phyloP scores from a whole-genome alignment of 2,329 filamentous ascomycete species.

The Zalaria sp. region DNA sequence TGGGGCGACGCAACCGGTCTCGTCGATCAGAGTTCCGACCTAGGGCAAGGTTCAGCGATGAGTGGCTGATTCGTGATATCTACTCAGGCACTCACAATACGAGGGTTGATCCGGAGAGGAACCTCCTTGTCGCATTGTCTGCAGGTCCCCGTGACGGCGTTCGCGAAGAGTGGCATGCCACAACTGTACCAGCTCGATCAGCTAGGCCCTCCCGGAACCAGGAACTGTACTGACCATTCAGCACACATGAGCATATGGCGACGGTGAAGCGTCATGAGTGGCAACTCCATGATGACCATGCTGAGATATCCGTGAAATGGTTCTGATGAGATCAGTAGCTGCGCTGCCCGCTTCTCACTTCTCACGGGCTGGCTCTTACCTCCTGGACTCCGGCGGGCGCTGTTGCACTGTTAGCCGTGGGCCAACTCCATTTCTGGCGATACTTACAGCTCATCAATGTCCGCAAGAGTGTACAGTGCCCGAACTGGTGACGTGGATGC shows the following conservation, averaged over 20 bases:
- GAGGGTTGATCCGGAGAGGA: conserved; percentile 26
- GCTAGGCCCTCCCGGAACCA: background rate
- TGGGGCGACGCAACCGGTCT: conserved; percentile 38
- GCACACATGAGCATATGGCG: conserved; percentile 31
- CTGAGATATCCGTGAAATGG: conserved; percentile 30
- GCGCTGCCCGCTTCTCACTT: no score
- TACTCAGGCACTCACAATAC: conserved; percentile 16
- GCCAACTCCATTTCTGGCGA: no score
- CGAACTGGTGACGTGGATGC: conserved; percentile 9
- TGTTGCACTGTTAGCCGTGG: no score
- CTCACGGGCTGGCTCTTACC: no score
- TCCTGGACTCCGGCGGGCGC: no score
- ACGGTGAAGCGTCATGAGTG: conserved; percentile 24
- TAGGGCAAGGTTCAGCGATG: conserved; percentile 4
- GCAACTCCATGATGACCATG: conserved; percentile 27
- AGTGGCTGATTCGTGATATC: background rate
- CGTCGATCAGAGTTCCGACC: conserved; percentile 34
- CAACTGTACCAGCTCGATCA: conserved; percentile 25
- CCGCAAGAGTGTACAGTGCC: conserved; percentile 28
- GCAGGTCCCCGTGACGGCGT: conserved; percentile 24
- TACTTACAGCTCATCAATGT: conserved; percentile 23
- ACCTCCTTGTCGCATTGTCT: conserved; percentile 25
- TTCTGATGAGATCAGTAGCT: conserved; percentile 11
- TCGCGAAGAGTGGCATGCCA: conserved; percentile 39
- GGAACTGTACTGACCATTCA: conserved; percentile 19